Percentiles rank a stretch among this genome's conserved stretches.
Evolutionary conservation across 257 asterid genomes (phyloP).

Genomic region (Ilex aquifolium): DNA sequence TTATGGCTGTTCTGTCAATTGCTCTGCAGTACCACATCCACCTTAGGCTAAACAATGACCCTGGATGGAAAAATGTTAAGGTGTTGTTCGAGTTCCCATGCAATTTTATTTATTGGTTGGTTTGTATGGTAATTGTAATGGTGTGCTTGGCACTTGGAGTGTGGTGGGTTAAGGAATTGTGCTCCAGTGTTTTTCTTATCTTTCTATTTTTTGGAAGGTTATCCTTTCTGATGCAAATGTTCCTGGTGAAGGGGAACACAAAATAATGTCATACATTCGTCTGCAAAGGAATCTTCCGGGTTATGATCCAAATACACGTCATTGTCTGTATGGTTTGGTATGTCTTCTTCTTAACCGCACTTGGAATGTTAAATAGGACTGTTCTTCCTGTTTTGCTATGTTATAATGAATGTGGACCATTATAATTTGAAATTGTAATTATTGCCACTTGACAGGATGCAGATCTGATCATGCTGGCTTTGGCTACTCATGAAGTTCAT

Average conservation of each 20-base stretch:
- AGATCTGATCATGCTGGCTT: slow-evolving; percentile 58
- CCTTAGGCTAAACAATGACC: slow-evolving; percentile 18
- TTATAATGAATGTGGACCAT: not conserved
- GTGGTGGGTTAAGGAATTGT: not conserved
- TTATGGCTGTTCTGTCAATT: slow-evolving; percentile 37
- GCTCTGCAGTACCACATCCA: slow-evolving; percentile 36
- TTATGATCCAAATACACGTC: slow-evolving; percentile 55
- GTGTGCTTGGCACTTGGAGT: not conserved
- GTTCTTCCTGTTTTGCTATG: not conserved
- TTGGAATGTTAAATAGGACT: not conserved
- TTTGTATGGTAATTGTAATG: not conserved
- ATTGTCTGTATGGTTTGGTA: slow-evolving; percentile 69
- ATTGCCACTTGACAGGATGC: slow-evolving; percentile 43
- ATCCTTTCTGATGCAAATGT: slow-evolving; percentile 62
- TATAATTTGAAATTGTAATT: not conserved
- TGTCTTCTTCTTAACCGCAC: not conserved
- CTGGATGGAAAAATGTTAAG: slow-evolving; percentile 53
- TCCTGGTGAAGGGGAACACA: slow-evolving; percentile 82
- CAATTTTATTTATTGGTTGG: not conserved
- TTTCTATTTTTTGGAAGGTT: slow-evolving; percentile 32
- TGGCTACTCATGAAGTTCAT: slow-evolving; percentile 60
- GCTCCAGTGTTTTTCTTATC: not conserved
- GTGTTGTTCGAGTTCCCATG: slow-evolving; percentile 12
- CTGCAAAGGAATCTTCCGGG: slow-evolving; percentile 39
- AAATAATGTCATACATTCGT: slow-evolving; percentile 54